Conservation (phyloP, 2,329 filamentous ascomycete species). For the Botrytis elliptica region DNA sequence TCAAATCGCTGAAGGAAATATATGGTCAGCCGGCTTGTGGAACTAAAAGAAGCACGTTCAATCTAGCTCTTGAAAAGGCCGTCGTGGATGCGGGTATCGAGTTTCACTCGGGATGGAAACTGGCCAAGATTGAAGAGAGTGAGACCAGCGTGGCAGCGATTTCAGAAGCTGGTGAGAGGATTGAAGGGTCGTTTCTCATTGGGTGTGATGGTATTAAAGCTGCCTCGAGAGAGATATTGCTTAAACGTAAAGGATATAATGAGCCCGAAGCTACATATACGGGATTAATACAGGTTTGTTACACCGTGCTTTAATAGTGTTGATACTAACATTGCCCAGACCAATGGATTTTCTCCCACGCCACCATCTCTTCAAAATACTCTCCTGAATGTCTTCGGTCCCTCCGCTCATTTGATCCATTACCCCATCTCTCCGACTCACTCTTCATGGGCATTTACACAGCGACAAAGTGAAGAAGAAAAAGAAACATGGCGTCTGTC, state of each 20-base stretch:
- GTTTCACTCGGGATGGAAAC: conserved; percentile 20
- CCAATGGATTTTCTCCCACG: conserved; percentile 7
- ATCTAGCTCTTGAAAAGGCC: conserved; percentile 15
- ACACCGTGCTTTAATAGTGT: no score
- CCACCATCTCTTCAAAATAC: neutral
- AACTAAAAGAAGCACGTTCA: conserved; percentile 15
- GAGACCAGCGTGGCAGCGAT: conserved; percentile 14
- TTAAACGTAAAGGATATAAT: neutral
- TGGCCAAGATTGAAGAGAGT: conserved; percentile 15
- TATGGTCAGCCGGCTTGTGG: conserved; percentile 23
- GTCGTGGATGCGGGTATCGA: conserved; percentile 12
- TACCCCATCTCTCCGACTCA: conserved; percentile 17
- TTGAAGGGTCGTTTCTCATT: conserved; percentile 22
- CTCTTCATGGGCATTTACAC: conserved; percentile 23
- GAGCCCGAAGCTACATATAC: conserved; percentile 22
- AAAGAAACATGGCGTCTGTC: conserved; percentile 17
- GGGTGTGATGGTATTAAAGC: conserved; percentile 27
- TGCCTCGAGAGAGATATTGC: conserved; percentile 17
- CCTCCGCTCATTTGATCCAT: conserved; percentile 13
- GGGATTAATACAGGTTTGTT: conserved; percentile 16
- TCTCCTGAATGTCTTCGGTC: conserved; percentile 22
- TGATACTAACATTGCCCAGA: neutral
- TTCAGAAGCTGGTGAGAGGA: conserved; percentile 11
- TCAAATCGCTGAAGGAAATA: neutral
- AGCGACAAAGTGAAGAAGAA: conserved; percentile 6